phyloP scores from a whole-genome alignment of 805 yeast species.

The Kazachstania taianensis region DNA sequence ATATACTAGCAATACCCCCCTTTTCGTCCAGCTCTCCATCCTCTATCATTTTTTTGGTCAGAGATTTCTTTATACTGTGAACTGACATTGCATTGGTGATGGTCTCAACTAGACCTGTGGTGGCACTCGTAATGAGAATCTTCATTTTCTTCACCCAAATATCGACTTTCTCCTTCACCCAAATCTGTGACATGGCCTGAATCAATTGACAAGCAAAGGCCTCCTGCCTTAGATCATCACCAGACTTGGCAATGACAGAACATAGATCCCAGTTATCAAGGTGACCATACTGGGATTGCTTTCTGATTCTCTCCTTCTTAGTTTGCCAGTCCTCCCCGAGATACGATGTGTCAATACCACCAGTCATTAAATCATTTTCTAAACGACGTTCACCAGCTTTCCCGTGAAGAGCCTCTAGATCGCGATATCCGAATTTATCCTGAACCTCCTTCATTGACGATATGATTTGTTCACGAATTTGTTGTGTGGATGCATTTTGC shows the following conservation, averaged over 20 bases:
- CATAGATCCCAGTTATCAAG: slow-evolving; percentile 88
- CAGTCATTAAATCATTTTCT: slow-evolving; percentile 84
- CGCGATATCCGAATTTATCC: slow-evolving; percentile 47
- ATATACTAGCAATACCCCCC: slow-evolving; percentile 57
- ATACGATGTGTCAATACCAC: slow-evolving; percentile 55
- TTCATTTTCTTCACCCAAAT: slow-evolving; percentile 94
- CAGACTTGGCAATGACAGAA: slow-evolving; percentile 93
- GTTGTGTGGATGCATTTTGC: slow-evolving; percentile 41
- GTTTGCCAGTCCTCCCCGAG: slow-evolving; percentile 90
- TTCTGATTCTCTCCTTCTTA: slow-evolving; percentile 71
- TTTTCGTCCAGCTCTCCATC: slow-evolving; percentile 55
- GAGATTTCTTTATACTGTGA: slow-evolving; percentile 87
- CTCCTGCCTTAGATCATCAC: slow-evolving; percentile 91
- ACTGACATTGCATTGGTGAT: slow-evolving; percentile 89
- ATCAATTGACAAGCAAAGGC: slow-evolving; percentile 96
- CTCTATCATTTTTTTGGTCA: slow-evolving; percentile 63
- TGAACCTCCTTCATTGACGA: slow-evolving; percentile 70
- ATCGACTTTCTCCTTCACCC: slow-evolving; percentile 59
- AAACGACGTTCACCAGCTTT: slow-evolving; percentile 85
- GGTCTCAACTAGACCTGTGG: slow-evolving; percentile 89
- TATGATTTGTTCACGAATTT: slow-evolving; percentile 61
- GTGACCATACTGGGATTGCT: slow-evolving; percentile 73
- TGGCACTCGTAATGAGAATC: slow-evolving; percentile 81
- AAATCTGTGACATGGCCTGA: slow-evolving; percentile 72
- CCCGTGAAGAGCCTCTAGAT: slow-evolving; percentile 43